Conservation (phyloP, 352 stramenopile species). For the Pythium vanterpoolii region DNA sequence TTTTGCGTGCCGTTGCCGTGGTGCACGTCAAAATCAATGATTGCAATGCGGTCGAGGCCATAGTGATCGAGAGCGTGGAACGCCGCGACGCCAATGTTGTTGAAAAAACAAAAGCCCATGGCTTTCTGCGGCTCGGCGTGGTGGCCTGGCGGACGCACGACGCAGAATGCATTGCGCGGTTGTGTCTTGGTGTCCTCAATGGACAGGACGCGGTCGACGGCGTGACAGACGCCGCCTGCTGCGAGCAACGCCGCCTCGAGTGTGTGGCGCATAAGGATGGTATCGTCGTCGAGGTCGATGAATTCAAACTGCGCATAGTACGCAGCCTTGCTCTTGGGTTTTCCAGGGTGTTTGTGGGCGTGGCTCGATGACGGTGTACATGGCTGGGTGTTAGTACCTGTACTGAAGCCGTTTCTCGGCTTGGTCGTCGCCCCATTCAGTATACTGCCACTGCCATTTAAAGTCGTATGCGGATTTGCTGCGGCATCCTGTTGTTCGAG, state of each 20-base stretch:
- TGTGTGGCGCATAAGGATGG: slow-evolving; percentile 66
- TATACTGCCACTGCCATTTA: slow-evolving; percentile 4
- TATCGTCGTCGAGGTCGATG: slow-evolving; percentile 68
- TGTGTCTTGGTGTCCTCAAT: neutral
- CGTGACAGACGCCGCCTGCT: slow-evolving; percentile 29
- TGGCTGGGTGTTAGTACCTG: slow-evolving; percentile 9
- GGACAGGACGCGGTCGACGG: slow-evolving; percentile 32
- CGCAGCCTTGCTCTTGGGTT: slow-evolving; percentile 32
- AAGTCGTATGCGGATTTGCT: no score
- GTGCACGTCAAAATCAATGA: slow-evolving; percentile 90
- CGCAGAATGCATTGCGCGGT: slow-evolving; percentile 47
- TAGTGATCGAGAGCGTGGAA: slow-evolving; percentile 38
- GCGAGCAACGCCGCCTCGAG: slow-evolving; percentile 33
- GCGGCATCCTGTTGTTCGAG: slow-evolving; percentile 17
- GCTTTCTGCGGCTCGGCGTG: slow-evolving; percentile 62
- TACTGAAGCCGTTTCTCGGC: neutral
- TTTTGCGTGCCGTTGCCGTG: slow-evolving; percentile 89
- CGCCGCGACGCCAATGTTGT: slow-evolving; percentile 78
- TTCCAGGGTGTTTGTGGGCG: slow-evolving; percentile 9
- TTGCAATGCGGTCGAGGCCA: slow-evolving; percentile 44
- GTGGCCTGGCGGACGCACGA: slow-evolving; percentile 79
- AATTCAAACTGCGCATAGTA: slow-evolving; percentile 64
- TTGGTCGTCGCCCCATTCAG: slow-evolving; percentile 1
- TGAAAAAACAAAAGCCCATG: slow-evolving; percentile 87
- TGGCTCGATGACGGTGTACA: slow-evolving; percentile 13